These are phyloP conservation scores for Lecanosticta acicola DNA, from an alignment of 2,329 filamentous ascomycete species.

Conservation along the genomic window DNA sequence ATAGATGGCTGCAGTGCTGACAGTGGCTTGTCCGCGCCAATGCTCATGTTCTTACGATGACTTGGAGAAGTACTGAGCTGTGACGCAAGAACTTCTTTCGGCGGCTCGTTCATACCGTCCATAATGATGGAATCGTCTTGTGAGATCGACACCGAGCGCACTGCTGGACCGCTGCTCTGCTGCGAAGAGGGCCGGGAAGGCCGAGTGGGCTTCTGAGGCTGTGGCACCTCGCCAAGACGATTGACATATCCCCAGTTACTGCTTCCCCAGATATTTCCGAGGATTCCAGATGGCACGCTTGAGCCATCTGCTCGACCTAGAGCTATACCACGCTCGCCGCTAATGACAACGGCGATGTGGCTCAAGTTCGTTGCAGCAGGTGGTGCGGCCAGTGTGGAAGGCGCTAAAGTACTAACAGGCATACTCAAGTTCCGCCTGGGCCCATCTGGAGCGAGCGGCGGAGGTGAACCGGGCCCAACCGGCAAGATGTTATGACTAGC, in stretches of 20 bases:
- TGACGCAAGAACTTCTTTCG: slow-evolving; percentile 6
- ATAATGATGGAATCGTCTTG: slow-evolving; percentile 31
- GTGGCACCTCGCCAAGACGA: slow-evolving; percentile 51
- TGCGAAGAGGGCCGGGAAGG: slow-evolving; percentile 1
- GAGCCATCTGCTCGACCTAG: slow-evolving; percentile 54
- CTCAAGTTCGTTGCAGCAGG: slow-evolving; percentile 81
- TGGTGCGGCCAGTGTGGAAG: slow-evolving; percentile 73
- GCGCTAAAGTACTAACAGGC: slow-evolving; percentile 62
- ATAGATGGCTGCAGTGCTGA: slow-evolving; percentile 13
- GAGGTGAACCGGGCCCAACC: slow-evolving; percentile 46
- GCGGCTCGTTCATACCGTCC: slow-evolving; percentile 23
- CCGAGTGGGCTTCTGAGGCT: slow-evolving; percentile 21
- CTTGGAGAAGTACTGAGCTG: slow-evolving; percentile 8
- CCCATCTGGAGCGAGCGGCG: slow-evolving; percentile 28
- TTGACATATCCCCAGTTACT: slow-evolving; percentile 72
- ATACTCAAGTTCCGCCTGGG: slow-evolving; percentile 36
- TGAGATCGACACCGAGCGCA: slow-evolving; percentile 16
- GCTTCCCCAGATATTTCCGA: slow-evolving; percentile 92
- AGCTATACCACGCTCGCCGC: slow-evolving; percentile 66
- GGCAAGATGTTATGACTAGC: slow-evolving; percentile 76
- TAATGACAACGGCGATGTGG: slow-evolving; percentile 74
- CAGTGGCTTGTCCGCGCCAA: slow-evolving; percentile 11
- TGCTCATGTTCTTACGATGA: slow-evolving; percentile 31
- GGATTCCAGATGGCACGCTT: slow-evolving; percentile 76
- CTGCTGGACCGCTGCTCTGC: slow-evolving; percentile 11